Base-by-base conservation (phyloP, 2,329 filamentous ascomycete species). In the Talaromyces sp. region DNA sequence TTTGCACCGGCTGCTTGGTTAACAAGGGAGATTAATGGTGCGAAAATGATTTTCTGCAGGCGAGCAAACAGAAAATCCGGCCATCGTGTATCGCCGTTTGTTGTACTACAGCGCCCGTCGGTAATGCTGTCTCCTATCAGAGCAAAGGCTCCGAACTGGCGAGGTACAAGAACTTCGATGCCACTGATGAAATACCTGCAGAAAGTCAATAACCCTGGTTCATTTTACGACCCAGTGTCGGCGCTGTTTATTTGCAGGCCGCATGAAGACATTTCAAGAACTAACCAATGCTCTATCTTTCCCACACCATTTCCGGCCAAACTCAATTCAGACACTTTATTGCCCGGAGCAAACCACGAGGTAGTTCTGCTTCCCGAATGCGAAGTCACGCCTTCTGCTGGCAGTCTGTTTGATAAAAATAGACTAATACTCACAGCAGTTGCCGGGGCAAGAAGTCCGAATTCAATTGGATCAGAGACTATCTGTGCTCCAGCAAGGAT, bases 1-100 rank as follows among this genome's bases (percentile, higher is more conserved):
- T 90, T 90, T n/a, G 87, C 88, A 50, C 87, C 87, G 0, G 87
- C 87, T 1, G 86, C 87, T 73, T 89, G 84, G 75, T 90, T 89
- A 66, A 82, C 78, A 12, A 89, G 74, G 12, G 81, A 81, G 58
- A 89, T 80, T 64, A 82, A 75, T 23, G 74, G 76, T 54, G 82
- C 81, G 12, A 72, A 66, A 9, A 72, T 70, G 54, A 79, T 70
- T 66, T 80, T 69, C 69, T 84, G 80, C 77, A 87, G 74, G 62
- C 79, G 78, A 12, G 76, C 75, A 31, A 85, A 75, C 16, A 88
- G 75, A 0, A 84, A 75, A 67, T 87, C 83, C 2, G 85, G 82
- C 85, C 85, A 87, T 39, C 48, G 59, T 2, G 59, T 61, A 73
- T 88, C 87, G 23, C 70, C 74, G 72, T 88, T 82, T 18, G 82